Base-by-base conservation (phyloP, 2,329 filamentous ascomycete species). In the Alternaria sp. region DNA sequence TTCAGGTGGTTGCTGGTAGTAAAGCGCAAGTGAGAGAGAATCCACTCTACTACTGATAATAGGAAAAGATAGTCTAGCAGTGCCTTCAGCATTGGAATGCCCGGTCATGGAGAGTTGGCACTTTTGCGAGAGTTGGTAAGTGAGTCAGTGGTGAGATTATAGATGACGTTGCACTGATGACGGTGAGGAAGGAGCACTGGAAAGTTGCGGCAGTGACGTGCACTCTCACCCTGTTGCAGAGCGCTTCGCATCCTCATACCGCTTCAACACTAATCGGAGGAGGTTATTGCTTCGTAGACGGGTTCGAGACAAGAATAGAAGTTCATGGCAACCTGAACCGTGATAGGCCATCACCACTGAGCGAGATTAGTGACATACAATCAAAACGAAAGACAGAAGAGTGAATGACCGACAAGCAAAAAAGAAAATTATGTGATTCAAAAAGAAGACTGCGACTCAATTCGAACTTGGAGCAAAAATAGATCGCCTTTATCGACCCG, bases 11-110 rank as follows among this genome's bases (percentile, higher is more conserved):
- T 40, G n/a, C 11, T 40, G 16, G 36, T 16, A 18, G 49, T 18
- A 22, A 40, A 30, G 50, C 36, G 18, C 25, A 41, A n/a, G 49
- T 57, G 54, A 51, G 54, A 25, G 52, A 46, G 18, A 16, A 10
- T 38, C 36, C 43, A 51, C 50, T 52, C 4, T 10, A 18, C 32
- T 18, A 18, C 32, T 38, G 22, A 16, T 34, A 12, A 25, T 16
- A 30, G 32, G 46, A 49, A 11, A 36, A 52, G 34, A 16, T 28
- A 28, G 22, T n/a, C 27, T 22, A 41, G 38, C 6, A 52, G 34
- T 8, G 14, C 20, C 2, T 36, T 36, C 28, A 34, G n/a, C 28
- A 22, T 40, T 10, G 12, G 38, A 11, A 41, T 41, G 30, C 12
- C 25, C 20, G 16, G 22, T n/a, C 28, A 14, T 18, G 46, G 6